phyloP scores from a whole-genome alignment of 257 asterid species.

The Penstemon barbatus region DNA sequence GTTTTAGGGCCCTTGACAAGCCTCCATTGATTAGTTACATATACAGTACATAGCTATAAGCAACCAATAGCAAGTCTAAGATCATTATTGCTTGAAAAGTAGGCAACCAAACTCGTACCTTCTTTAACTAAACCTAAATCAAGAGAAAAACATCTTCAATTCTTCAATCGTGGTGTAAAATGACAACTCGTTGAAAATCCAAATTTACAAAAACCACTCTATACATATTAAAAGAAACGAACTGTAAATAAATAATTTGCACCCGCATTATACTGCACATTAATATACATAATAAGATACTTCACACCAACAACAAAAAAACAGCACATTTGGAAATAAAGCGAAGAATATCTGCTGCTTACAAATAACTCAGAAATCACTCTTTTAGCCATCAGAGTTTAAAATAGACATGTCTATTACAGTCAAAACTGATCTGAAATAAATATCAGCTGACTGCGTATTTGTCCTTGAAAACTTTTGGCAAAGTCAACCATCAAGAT shows the following conservation, averaged over 20 bases:
- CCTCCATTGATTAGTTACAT: slow-evolving; percentile 47
- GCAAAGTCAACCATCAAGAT: slow-evolving; percentile 13
- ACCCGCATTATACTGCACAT: neutral
- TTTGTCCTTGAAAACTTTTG: neutral
- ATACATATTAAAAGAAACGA: neutral
- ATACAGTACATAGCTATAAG: neutral
- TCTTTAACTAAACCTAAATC: slow-evolving; percentile 54
- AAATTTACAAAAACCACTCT: slow-evolving; percentile 4
- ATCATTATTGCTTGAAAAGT: slow-evolving; percentile 5
- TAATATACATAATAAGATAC: neutral
- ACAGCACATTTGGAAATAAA: neutral
- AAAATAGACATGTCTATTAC: neutral
- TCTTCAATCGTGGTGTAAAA: slow-evolving; percentile 59
- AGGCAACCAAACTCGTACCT: slow-evolving; percentile 38
- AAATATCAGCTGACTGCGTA: neutral
- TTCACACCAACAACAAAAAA: neutral
- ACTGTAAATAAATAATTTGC: neutral
- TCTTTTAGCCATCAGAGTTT: slow-evolving; percentile 48
- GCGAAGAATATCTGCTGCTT: slow-evolving; percentile 42
- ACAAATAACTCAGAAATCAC: slow-evolving; percentile 56
- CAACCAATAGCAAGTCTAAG: slow-evolving; percentile 2
- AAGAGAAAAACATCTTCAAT: slow-evolving; percentile 57
- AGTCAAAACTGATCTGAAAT: slow-evolving; percentile 3
- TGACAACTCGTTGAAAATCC: slow-evolving; percentile 50
- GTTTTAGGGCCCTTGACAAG: slow-evolving; percentile 61